These are phyloP conservation scores for Physcomitrellopsis africana DNA, from an alignment of 225 moss, liverwort and hornwort species.

Conservation along the genomic window DNA sequence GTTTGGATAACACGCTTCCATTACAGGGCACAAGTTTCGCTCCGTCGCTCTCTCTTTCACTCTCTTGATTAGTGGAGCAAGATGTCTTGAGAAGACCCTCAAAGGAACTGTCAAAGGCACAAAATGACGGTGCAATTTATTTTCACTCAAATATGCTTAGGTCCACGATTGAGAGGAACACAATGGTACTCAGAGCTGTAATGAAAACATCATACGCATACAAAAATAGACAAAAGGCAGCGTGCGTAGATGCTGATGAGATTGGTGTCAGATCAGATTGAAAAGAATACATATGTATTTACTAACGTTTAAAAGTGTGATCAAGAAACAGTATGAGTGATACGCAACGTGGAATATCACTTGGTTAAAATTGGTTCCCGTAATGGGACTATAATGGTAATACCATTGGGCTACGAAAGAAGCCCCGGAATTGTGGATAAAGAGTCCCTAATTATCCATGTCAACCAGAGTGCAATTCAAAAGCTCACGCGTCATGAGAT, in stretches of 20 bases:
- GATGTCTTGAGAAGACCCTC: too few species aligned
- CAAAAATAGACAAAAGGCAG: neutral
- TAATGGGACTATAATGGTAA: neutral
- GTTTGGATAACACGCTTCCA: too few species aligned
- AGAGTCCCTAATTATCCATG: neutral
- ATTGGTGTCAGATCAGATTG: neutral
- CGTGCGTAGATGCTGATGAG: neutral
- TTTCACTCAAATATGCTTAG: too few species aligned
- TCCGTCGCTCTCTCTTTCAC: too few species aligned
- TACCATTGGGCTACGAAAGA: slow-evolving; percentile 8
- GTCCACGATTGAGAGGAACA: too few species aligned
- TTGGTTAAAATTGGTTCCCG: slow-evolving; percentile 7
- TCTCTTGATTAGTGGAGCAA: too few species aligned
- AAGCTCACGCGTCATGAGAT: slow-evolving; percentile 33
- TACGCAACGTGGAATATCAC: slow-evolving; percentile 11
- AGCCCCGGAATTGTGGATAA: slow-evolving; percentile 1
- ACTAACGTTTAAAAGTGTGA: slow-evolving; percentile 8
- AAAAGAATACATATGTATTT: slow-evolving; percentile 20
- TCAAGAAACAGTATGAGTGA: slow-evolving; percentile 14
- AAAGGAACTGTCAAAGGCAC: too few species aligned
- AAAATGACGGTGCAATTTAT: too few species aligned
- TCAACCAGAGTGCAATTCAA: slow-evolving; percentile 25
- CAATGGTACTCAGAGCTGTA: too few species aligned
- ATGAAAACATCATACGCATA: too few species aligned
- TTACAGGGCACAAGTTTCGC: too few species aligned